Evolutionary conservation across 352 stramenopile species (phyloP), one percentile per base, ranked within the genome.

Genomic region (Peronospora tabacina): DNA sequence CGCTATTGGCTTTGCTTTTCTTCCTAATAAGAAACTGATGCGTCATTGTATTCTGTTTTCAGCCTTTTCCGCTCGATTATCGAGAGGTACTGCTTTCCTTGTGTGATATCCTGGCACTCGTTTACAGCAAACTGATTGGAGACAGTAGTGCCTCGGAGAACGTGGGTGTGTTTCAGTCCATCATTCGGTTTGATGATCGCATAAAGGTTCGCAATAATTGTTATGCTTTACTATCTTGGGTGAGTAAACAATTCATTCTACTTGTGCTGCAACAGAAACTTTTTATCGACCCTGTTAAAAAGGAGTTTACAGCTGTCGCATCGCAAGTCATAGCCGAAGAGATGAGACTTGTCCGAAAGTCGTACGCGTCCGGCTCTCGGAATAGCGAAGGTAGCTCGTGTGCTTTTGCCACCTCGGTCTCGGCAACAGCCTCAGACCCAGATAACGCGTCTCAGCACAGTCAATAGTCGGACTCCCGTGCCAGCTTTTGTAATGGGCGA

Each of bases 51-150:
- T 36, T 36, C 42, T 46, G 24, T 7, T 40, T 63, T 42, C 47
- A 92, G 82, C 72, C 82, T 15, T 89, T 92, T 49, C 68, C 76
- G 5, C 55, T 92, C 28, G 82, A 92, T 45, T 90, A 90, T 35
- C 77, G 77, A 60, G 75, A 90, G 55, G 66, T 92, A 12, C 62
- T 90, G 57, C 62, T 92, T 8, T 90, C 79, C 20, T 49, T 90
- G 36, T 92, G 76, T 26, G 82, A 92, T 49, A 87, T 92, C 28
- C 63, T 92, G 15, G 69, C 79, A 17, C 72, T 90, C 35, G 66
- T 89, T 49, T 92, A 92, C 67, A 87, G 72, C 66, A 90, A 90
- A 28, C 50, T 92, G 6, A 63, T 90, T 29, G 82, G 88, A 20
- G 68, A 90, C 49, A 84, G 72, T 42, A 87, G 61, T 62, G 82